Base-by-base conservation (phyloP, 768 basidiomycete species). In the Kwoniella newhampshirensis region DNA sequence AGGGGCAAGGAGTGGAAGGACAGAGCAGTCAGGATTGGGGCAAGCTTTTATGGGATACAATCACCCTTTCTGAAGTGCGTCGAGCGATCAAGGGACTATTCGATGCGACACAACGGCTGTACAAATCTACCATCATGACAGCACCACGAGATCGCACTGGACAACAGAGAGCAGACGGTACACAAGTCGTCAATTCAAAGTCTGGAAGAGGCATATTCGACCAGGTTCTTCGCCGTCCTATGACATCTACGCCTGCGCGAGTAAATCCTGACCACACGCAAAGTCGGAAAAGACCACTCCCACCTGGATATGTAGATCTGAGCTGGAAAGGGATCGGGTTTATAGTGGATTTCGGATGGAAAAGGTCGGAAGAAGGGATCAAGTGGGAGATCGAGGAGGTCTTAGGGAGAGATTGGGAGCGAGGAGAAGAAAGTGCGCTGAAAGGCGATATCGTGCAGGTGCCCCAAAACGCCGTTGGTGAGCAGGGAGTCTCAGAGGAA, bases 331-430 rank as follows among this genome's bases (percentile, higher is more conserved):
- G 63, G 1, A 28, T 64, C 2, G 63, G 63, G 6, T 60, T 64
- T 23, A 32, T 64, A 1, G 35, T 64, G n/a, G 63, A 64, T 54
- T 58, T 64, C 37, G 51, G 51, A n/a, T 30, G 30, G 50, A 60
- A 43, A 20, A 51, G 63, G 28, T 54, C 51, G 6, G 59, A 57
- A 37, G 55, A 64, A 39, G 63, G 63, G 30, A 44, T 64, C 8
- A 48, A 45, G 42, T 62, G 45, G 45, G 61, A 62, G 37, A 54
- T 60, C 23, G 52, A 60, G 18, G 59, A 60, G 25, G 48, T 43
- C 5, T 30, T 51, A 20, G 56, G 56, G 1, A 50, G 20, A 28
- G 50, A 58, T 12, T 61, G 59, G 59, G 32, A 28, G 9, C 17
- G n/a, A 6, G 32, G 11, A 18, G 39, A 41, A n/a, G 23, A 26